Conservation (phyloP, 352 stramenopile species). For the Elongisporangium undulatum region DNA sequence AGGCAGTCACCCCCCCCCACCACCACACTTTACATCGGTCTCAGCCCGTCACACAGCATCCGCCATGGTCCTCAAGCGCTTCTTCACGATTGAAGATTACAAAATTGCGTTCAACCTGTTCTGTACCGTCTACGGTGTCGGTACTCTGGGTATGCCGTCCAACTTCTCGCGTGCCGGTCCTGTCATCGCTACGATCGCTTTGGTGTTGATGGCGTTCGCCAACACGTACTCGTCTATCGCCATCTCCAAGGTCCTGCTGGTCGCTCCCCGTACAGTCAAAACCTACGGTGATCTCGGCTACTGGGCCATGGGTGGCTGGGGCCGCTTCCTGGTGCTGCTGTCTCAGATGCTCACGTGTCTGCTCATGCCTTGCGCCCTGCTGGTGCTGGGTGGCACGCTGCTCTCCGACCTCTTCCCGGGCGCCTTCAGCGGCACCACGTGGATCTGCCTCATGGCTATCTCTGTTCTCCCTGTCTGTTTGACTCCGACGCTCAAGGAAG, state of each 20-base stretch:
- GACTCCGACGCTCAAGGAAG: conserved; percentile 60
- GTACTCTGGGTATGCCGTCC: conserved; percentile 44
- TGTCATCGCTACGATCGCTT: conserved; percentile 3
- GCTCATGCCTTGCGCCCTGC: conserved; percentile 45
- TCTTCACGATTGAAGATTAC: conserved; percentile 51
- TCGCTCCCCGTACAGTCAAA: conserved; percentile 45
- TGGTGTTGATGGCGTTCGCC: conserved; percentile 5
- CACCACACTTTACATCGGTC: no score
- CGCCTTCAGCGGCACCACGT: conserved; percentile 38
- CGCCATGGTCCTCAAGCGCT: conserved; percentile 2
- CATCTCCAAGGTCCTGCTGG: conserved; percentile 55
- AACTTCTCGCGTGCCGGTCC: conserved; percentile 4
- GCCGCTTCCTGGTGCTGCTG: conserved; percentile 49
- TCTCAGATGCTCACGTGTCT: conserved; percentile 49
- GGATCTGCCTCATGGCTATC: conserved; percentile 55
- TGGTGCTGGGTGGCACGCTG: conserved; percentile 56
- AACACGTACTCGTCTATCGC: conserved; percentile 55
- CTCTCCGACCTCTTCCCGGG: conserved; percentile 44
- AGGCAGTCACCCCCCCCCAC: no score
- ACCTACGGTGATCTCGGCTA: conserved; percentile 63
- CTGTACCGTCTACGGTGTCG: conserved; percentile 63
- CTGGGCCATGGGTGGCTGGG: conserved; percentile 38
- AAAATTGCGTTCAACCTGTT: conserved; percentile 67
- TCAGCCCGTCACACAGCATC: background rate
- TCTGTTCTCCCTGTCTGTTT: conserved; percentile 49